A percentile compares a stretch with the other conserved stretches of the same genome.
phyloP scores from a whole-genome alignment of 371 early-diverging fungal species.

The Vittaforma corneae region DNA sequence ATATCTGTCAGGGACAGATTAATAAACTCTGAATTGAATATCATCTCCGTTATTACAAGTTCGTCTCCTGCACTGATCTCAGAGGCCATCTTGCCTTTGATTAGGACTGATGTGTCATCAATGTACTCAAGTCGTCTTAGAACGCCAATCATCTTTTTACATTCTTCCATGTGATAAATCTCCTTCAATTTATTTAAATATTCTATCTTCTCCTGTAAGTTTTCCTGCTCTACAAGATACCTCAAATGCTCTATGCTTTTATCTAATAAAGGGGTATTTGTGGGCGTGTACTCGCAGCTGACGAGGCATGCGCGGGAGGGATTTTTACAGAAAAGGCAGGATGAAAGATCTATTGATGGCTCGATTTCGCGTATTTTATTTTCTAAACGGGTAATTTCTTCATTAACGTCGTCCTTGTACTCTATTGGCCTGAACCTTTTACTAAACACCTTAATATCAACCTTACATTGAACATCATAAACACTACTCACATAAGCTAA shows the following conservation, averaged over 20 bases:
- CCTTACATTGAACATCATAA: conserved; percentile 34
- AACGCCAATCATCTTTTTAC: conserved; percentile 57
- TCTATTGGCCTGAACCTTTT: conserved; percentile 31
- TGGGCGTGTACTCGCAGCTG: not conserved
- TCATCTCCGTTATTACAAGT: conserved; percentile 88
- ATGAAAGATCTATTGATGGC: conserved; percentile 10
- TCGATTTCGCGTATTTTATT: not conserved
- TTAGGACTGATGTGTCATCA: conserved; percentile 58
- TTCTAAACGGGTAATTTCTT: conserved; percentile 9
- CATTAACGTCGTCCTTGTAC: conserved; percentile 12
- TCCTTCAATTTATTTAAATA: conserved; percentile 35
- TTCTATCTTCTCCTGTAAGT: conserved; percentile 18
- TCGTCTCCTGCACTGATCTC: conserved; percentile 94
- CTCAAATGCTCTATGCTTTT: conserved; percentile 10
- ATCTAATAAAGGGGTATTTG: not conserved
- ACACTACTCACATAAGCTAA: conserved; percentile 17
- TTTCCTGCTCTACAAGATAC: conserved; percentile 11
- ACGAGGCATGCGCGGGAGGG: conserved; percentile 12
- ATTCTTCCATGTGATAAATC: conserved; percentile 58
- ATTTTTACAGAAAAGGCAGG: conserved; percentile 41
- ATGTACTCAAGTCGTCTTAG: conserved; percentile 54
- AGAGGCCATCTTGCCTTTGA: conserved; percentile 97
- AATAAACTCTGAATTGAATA: conserved; percentile 89
- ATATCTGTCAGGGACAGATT: conserved; percentile 76
- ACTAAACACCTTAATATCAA: conserved; percentile 34